Evolutionary conservation across 2,329 filamentous ascomycete species (phyloP), one percentile per base, ranked within the genome.

Genomic region (Dactylellina sp.): DNA sequence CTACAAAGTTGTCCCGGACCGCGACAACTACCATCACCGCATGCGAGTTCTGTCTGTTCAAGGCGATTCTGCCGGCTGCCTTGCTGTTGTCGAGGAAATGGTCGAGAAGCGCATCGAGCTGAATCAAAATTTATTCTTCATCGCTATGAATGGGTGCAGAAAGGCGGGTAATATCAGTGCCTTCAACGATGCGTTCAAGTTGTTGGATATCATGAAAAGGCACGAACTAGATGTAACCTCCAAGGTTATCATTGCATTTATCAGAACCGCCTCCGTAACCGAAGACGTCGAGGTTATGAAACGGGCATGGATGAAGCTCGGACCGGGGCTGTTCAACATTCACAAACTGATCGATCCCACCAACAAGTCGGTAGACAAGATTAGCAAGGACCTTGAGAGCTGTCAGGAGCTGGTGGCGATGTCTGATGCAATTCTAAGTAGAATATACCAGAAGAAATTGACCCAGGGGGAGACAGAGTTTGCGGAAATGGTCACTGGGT

Each of bases 1-100:
- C 14, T 85, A 88, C 79, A 81, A 82, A n/a, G 82, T 97, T 68
- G 79, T 83, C 1, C 93, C 94, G 0, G 93, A 97, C 79, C 78
- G 83, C 7, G 85, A 89, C 75, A 93, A 92, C 79, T 90, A 89
- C 82, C 84, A 88, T 76, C 83, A 84, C 76, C 89, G 92, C 78
- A 84, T 97, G 14, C 86, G 87, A 60, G 81, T 55, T 5, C 44
- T 66, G 6, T 62, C 62, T 6, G 50, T 60, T 42, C 71, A 60
- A n/a, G 49, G 62, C n/a, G 62, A 75, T 22, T 68, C 61, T 11
- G 47, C 32, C 9, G 71, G 40, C 7, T 75, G 71, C 32, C 47
- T 75, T 12, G 61, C 71, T 6, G 20, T 68, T 5, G 49, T 56
- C 14, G 56, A 75, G 35, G 62, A 68, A 24, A 66, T 72, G 68